Evolutionary conservation across 352 stramenopile genomes (phyloP), one percentile per base, ranked within the genome.

Genomic region (Globisporangium yorkense): DNA sequence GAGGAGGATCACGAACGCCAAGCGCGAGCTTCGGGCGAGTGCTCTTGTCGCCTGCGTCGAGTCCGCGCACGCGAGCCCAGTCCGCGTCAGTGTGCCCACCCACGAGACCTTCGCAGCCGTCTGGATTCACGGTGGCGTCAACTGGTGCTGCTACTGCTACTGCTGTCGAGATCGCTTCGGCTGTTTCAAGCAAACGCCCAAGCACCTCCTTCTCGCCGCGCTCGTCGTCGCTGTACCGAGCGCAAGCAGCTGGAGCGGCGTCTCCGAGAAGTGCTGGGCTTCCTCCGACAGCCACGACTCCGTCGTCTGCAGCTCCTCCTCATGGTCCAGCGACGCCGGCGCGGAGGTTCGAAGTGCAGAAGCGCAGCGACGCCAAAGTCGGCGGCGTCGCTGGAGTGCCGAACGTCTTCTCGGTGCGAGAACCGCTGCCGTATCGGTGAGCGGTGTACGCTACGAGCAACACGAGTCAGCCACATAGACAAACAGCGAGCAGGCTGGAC

Each of bases 401-500:
- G 16, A 87, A 75, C 31, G 45, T 43, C 6, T 60, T 89, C 3
- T 81, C 71, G 6, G 46, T 59, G 24, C 72, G 76, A 2, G 76
- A 86, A 29, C 63, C 67, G 51, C 50, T 89, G 52, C 79, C 72
- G 24, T 89, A 87, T 56, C 73, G 76, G 43, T 89, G 62, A 78
- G 33, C 37, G 5, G 20, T 13, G 35, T 16, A 16, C 16, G 24
- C 12, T 16, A 39, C 3, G 24, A 27, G 24, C 1, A 27, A 27
- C 24, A 27, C 24, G 24, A 27, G 24, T 27, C 24, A 2, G 2
- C 20, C 37, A 33, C 24, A n/a, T 31, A 54, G 31, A 39, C 33
- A 39, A 2, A 39, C 33, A 39, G 33, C 33, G 8, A 39, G 33
- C 8, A 13, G 33, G 33, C 12, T 12, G 8, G 33, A 2, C 8